These are phyloP conservation scores for Tremella fuciformis DNA, from an alignment of 768 basidiomycete species.

Conservation along the genomic window DNA sequence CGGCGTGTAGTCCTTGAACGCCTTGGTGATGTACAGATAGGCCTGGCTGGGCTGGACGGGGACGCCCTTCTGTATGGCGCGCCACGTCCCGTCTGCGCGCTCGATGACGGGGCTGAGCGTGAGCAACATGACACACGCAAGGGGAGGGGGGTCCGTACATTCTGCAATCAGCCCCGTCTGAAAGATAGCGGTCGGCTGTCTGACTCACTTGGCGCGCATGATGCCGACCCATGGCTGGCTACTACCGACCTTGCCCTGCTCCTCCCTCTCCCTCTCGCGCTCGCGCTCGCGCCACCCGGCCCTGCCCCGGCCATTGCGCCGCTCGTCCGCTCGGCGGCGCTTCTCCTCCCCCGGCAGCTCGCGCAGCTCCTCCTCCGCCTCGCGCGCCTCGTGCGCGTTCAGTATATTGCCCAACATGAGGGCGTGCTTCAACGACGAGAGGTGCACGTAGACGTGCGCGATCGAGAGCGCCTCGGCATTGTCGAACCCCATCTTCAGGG, in stretches of 20 bases:
- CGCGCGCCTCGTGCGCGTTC: slow-evolving; percentile 59
- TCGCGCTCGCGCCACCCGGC: slow-evolving; percentile 13
- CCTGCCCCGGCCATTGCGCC: not conserved
- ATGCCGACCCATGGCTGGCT: slow-evolving; percentile 60
- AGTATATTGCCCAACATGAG: slow-evolving; percentile 75
- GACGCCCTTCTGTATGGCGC: slow-evolving; percentile 69
- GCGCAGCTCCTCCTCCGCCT: slow-evolving; percentile 57
- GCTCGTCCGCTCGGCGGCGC: slow-evolving; percentile 2
- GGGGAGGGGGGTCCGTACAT: slow-evolving; percentile 52
- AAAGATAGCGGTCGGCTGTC: no score
- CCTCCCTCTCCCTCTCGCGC: slow-evolving; percentile 15
- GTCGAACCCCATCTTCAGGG: slow-evolving; percentile 79
- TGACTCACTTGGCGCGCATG: slow-evolving; percentile 58
- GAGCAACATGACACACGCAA: not conserved
- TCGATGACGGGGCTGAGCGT: slow-evolving; percentile 72
- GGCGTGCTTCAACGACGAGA: slow-evolving; percentile 84
- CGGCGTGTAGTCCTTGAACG: slow-evolving; percentile 75
- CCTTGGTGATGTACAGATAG: slow-evolving; percentile 75
- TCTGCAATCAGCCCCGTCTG: slow-evolving; percentile 31
- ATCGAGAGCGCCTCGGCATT: slow-evolving; percentile 88
- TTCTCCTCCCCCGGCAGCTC: slow-evolving; percentile 34
- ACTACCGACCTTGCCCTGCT: slow-evolving; percentile 31
- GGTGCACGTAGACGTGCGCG: slow-evolving; percentile 87
- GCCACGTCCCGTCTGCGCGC: slow-evolving; percentile 69
- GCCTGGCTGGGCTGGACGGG: slow-evolving; percentile 71